Base-by-base conservation (phyloP, 1,284 basidiomycete species). In the Singerocomus inundabilis region DNA sequence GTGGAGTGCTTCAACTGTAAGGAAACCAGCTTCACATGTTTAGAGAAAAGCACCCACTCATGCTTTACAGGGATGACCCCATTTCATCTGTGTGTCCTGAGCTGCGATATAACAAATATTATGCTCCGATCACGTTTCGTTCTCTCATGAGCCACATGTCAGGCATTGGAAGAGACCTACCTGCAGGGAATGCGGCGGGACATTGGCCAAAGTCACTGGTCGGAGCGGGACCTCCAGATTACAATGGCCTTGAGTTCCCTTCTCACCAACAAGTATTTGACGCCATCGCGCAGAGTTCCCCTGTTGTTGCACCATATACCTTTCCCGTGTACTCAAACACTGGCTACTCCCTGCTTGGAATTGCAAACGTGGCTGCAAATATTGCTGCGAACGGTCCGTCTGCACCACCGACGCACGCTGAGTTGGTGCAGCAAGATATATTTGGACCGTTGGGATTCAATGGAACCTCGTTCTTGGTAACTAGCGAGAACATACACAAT, bases 301-400 rank as follows among this genome's bases (percentile, higher is more conserved):
- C 76, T 16, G 61, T 73, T 28, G 63, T 70, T n/a, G 59, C 69
- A 3, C 78, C 75, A 4, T 74, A 72, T 44, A 59, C 64, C 3
- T 77, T 70, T 51, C 76, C 77, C 0, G 63, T 73, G 13, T 80
- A 80, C 52, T 80, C 78, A 12, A 80, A 79, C 49, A 71, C 73
- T 0, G 79, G 75, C 1, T 70, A 71, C 16, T 60, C 64, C 18
- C 28, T 77, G 2, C 61, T 78, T 7, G 75, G 76, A 12, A 60
- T 72, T 7, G 66, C 71, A 9, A 72, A 75, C 44, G 66, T 78
- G 10, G 71, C 67, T 13, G 76, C 77, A 2, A 74, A 75, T 45
- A 57, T 57, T n/a, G 46, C 58, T 8, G 58, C 57, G 0, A 63
- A 61, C 6, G 57, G 63, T 6, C 48, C 61, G 6, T 46, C 55